Percentiles rank a stretch among this genome's conserved stretches.
Conservation (phyloP, 208 protist genomes). For the Trichomonas tenax region DNA sequence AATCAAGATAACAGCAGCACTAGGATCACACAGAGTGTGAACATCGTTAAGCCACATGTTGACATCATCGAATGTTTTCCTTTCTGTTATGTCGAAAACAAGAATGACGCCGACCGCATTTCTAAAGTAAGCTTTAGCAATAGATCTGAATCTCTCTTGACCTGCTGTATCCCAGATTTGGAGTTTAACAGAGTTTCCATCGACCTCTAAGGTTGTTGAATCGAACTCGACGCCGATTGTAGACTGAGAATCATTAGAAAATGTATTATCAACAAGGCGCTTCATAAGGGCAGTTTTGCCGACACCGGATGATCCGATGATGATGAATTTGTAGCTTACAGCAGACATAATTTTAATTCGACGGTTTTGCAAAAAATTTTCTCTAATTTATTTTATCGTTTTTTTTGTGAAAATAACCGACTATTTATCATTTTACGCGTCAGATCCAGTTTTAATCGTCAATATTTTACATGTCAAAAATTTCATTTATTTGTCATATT, state of each 20-base stretch:
- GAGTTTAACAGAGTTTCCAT: neutral
- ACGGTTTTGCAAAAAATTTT: too few relatives aligned
- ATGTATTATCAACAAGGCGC: neutral
- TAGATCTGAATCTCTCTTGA: neutral
- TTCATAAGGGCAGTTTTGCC: neutral
- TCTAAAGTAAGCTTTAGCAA: neutral
- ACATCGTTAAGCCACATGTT: neutral
- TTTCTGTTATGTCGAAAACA: neutral
- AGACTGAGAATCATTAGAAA: neutral
- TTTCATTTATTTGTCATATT: too few relatives aligned
- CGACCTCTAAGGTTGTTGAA: neutral
- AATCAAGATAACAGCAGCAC: neutral
- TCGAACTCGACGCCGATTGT: neutral
- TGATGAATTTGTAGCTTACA: neutral
- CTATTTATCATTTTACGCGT: too few relatives aligned
- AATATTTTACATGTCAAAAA: too few relatives aligned
- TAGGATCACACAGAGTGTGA: neutral
- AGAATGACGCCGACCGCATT: neutral
- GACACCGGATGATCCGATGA: neutral
- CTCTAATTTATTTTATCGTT: too few relatives aligned
- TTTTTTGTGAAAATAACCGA: too few relatives aligned
- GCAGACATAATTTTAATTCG: too few relatives aligned
- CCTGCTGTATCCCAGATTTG: slow-evolving; percentile 9
- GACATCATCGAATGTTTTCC: neutral
- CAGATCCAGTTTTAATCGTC: too few relatives aligned